Evolutionary conservation across 176 grass and related monocot genomes (phyloP), one percentile per base, ranked within the genome.

Genomic region (Eragrostis nindensis): DNA sequence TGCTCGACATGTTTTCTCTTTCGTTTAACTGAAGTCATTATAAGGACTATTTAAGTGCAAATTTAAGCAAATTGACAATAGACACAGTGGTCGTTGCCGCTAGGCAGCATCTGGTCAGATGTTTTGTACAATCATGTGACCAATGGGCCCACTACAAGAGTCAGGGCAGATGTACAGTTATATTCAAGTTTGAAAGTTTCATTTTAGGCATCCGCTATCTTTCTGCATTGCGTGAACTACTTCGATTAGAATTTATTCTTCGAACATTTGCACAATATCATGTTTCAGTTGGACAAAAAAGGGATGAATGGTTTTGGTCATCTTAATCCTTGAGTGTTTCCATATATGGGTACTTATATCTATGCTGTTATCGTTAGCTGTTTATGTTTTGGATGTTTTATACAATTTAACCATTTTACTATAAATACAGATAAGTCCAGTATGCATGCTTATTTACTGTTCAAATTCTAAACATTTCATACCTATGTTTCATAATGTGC

Each of bases 211-310:
- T 47, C 24, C 7, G 26, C 12, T 21, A 27, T 22, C 14, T 46
- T 27, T 26, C 43, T n/a, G 11, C 61, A 49, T 66, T 16, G n/a
- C 11, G 12, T 0, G 3, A 66, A 45, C 10, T 9, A 24, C 41
- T 72, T 79, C 25, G 9, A 18, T 85, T 47, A 32, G 48, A 53
- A 62, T 64, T 24, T 43, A 54, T 85, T 71, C 39, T 44, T 39
- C 39, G 46, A 11, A 69, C 22, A 48, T 26, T 84, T 68, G 39
- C 18, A 70, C 36, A 1, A 40, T 49, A 52, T 71, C 30, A 40
- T 63, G 70, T 60, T 52, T 38, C 32, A 21, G 17, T 11, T 68
- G 16, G 9, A 69, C 16, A 70, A 15, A 60, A 43, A 12, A 7
- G 0, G 15, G 2, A 59, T 70, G 52, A 2, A 27, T 21, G n/a